Conservation (phyloP, 163 green algal genomes). For the Chlamydomonas reinhardtii region DNA sequence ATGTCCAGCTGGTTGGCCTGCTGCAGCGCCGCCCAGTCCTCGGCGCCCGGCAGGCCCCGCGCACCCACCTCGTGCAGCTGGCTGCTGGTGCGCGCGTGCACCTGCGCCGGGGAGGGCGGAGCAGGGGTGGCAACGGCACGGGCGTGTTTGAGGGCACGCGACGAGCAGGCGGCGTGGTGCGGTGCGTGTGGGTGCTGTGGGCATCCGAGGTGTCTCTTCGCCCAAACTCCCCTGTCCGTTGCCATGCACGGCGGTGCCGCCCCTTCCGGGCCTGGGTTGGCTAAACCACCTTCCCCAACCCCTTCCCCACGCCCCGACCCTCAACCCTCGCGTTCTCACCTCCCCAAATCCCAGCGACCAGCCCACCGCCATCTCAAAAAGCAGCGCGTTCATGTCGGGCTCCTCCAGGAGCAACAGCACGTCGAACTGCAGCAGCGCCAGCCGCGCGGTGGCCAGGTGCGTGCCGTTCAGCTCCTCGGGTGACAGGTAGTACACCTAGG, state of each 20-base stretch:
- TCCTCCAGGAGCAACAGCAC: conserved; percentile 47
- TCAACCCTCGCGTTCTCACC: too few relatives aligned
- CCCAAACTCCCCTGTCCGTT: too few relatives aligned
- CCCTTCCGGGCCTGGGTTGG: too few relatives aligned
- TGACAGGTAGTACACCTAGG: conserved; percentile 9
- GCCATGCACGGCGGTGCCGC: too few relatives aligned
- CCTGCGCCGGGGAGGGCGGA: background rate
- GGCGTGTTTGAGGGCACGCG: too few relatives aligned
- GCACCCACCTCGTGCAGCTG: conserved; percentile 33
- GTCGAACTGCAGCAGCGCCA: conserved; percentile 39
- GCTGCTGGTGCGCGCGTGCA: conserved; percentile 42
- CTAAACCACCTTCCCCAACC: too few relatives aligned
- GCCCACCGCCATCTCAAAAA: conserved; percentile 41
- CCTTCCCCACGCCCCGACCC: too few relatives aligned
- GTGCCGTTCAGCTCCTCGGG: background rate
- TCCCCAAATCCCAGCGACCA: conserved; percentile 39
- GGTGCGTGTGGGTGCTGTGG: too few relatives aligned
- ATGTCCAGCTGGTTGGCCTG: conserved; percentile 29
- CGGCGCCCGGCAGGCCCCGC: conserved; percentile 7
- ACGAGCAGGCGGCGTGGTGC: too few relatives aligned
- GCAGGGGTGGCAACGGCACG: too few relatives aligned
- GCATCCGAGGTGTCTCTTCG: too few relatives aligned
- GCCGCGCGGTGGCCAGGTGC: conserved; percentile 18
- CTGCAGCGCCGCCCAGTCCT: conserved; percentile 8
- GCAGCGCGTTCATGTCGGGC: conserved; percentile 28